Evolutionary conservation across 768 basidiomycete species (phyloP).

Genomic region (Leucogyrophana mollusca): DNA sequence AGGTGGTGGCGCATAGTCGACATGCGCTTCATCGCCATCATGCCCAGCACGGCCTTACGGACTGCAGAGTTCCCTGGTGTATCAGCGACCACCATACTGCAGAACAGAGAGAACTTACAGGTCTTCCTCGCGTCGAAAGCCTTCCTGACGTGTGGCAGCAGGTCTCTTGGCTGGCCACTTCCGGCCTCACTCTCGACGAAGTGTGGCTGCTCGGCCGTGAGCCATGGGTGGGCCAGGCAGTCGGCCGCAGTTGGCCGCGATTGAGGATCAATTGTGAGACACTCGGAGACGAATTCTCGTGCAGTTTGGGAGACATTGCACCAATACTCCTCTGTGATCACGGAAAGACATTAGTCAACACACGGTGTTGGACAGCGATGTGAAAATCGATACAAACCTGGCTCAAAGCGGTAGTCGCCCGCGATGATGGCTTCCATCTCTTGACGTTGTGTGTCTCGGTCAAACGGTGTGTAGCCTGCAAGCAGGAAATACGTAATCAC

Average conservation of each 20-base stretch:
- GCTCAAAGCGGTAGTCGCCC: constrained; percentile 92
- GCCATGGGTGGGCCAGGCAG: constrained; percentile 65
- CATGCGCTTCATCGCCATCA: constrained; percentile 86
- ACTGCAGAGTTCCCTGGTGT: constrained; percentile 42
- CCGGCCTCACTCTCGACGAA: constrained; percentile 52
- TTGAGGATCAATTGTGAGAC: constrained; percentile 82
- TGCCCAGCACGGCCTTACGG: constrained; percentile 84
- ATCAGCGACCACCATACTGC: background rate
- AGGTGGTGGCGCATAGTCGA: constrained; percentile 45
- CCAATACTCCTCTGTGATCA: constrained; percentile 77
- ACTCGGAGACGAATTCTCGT: constrained; percentile 75
- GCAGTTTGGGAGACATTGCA: constrained; percentile 79
- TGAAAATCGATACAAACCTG: constrained; percentile 34
- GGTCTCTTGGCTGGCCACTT: constrained; percentile 64
- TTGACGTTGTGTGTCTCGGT: constrained; percentile 80
- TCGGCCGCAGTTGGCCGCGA: constrained; percentile 78
- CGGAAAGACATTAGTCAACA: background rate
- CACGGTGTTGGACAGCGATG: background rate
- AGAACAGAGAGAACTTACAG: constrained; percentile 50
- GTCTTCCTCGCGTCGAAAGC: constrained; percentile 86
- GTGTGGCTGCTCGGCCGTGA: constrained; percentile 67
- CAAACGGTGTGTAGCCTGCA: constrained; percentile 94
- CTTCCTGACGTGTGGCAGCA: constrained; percentile 87
- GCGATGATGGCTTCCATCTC: constrained; percentile 96
- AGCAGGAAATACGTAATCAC: constrained; percentile 98